Evolutionary conservation across 2,329 filamentous ascomycete species (phyloP).

Genomic region (Trichoderma guizhouense): DNA sequence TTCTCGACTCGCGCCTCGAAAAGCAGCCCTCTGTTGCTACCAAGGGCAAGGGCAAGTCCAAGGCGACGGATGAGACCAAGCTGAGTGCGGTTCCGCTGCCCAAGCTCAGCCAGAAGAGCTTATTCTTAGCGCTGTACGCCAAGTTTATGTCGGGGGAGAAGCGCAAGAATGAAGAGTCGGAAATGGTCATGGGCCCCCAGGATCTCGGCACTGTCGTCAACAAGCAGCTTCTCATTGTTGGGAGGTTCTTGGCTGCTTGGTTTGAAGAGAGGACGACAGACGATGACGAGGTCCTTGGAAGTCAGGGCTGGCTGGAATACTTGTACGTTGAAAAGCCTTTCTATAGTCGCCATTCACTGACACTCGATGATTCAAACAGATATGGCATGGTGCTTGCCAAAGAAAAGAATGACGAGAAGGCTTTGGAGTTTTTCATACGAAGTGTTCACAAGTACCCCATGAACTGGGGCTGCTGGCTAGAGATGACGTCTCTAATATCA

Average conservation of each 20-base stretch:
- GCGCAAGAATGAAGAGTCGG: slow-evolving; percentile 90
- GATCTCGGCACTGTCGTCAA: slow-evolving; percentile 83
- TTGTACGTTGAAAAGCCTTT: slow-evolving; percentile 42
- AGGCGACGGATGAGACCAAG: slow-evolving; percentile 24
- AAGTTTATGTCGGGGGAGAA: slow-evolving; percentile 94
- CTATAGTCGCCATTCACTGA: not conserved
- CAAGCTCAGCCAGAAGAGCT: slow-evolving; percentile 77
- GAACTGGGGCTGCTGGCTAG: slow-evolving; percentile 97
- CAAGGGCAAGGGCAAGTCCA: slow-evolving; percentile 51
- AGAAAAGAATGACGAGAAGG: slow-evolving; percentile 82
- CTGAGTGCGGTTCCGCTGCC: slow-evolving; percentile 40
- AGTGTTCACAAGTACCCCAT: slow-evolving; percentile 88
- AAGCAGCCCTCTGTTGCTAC: slow-evolving; percentile 27
- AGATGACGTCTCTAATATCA: slow-evolving; percentile 77
- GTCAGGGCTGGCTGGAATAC: slow-evolving; percentile 93
- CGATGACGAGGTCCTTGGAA: slow-evolving; percentile 57
- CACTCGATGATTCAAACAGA: slow-evolving; percentile 30
- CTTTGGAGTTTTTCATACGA: slow-evolving; percentile 79
- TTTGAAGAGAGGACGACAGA: slow-evolving; percentile 63
- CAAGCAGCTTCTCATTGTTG: slow-evolving; percentile 75
- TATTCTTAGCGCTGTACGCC: slow-evolving; percentile 90
- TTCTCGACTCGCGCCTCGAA: slow-evolving; percentile 51
- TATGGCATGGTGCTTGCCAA: slow-evolving; percentile 90
- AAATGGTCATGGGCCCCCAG: slow-evolving; percentile 93
- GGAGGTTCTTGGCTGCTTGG: slow-evolving; percentile 75